Base-by-base conservation (phyloP, 768 basidiomycete genomes). In the Boletus vermiculosoides region DNA sequence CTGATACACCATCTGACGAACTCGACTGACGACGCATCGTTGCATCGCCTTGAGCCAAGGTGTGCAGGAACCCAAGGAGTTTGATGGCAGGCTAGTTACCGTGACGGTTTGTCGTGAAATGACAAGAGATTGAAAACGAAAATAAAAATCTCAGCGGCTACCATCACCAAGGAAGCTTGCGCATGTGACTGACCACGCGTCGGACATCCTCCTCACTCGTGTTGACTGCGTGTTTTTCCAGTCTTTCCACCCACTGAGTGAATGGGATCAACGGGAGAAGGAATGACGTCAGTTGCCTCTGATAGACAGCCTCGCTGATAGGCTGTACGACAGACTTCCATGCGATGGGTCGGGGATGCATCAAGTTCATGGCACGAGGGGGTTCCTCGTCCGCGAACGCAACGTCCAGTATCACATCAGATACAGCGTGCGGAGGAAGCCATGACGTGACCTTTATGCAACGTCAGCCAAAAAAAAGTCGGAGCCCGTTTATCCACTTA, bases 251-350 rank as follows among this genome's bases (percentile, higher is more conserved):
- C 73, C 75, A 77, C 16, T 72, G 64, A 1, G 31, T 18, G 48
- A 67, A 73, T 7, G 76, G 68, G 5, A 77, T 61, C 40, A 76
- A 47, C 1, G 68, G 67, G 12, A 78, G 55, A 50, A 41, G n/a
- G 18, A 53, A 33, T 18, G 48, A 0, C 50, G 64, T 55, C 36
- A 64, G 25, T 44, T 37, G 36, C 13, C 50, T 47, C 33, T 45
- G 61, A 39, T 57, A 50, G 9, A 68, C 33, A 1, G 59, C 60
- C 10, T 59, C 56, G 15, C 58, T 55, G 10, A 78, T 54, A 6
- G 62, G 56, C 7, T 46, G 56, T 55, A 78, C 71, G 48, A 58
- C 9, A 0, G 61, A 53, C 9, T 34, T 56, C 65, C 69, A 71
- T 28, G 48, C 15, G 13, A 73, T 56, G 9, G 75, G 76, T 2